Evolutionary conservation across 805 yeast genomes (phyloP), one percentile per base, ranked within the genome.

Genomic region (Huiozyma sinensis): DNA sequence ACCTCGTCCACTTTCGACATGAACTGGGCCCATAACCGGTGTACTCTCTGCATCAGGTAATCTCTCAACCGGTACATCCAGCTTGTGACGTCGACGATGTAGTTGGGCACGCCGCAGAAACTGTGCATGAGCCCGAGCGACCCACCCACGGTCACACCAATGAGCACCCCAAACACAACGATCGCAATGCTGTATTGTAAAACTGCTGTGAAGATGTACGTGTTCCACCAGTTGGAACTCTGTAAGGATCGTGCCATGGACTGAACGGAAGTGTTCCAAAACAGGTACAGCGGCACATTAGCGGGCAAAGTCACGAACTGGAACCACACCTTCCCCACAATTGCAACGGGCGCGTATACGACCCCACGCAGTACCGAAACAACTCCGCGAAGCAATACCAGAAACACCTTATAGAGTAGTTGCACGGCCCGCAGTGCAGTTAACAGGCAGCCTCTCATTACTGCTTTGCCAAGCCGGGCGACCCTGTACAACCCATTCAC

Each of bases 161-260:
- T 7, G 17, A 13, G 6, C 4, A 30, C 13, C 13, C 61, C 60
- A 32, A 52, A 49, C 11, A 51, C 36, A 33, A 50, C n/a, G 8
- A 56, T 38, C 6, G 53, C 62, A n/a, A 55, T 37, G 10, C 48
- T 34, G 39, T 58, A 60, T 42, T 60, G 64, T 5, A 47, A 41
- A 17, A 58, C 34, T 5, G 56, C 48, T 29, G 46, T 28, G 24
- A 50, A 6, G 27, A 50, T 41, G 43, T 55, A 43, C 36, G 38
- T 33, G 39, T 50, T 41, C 37, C 49, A 47, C 45, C 44, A 44
- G 10, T 30, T 30, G 17, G 53, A 44, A 4, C 56, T 41, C 13
- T 44, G 42, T 3, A 31, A 3, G n/a, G 42, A 8, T 31, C 33
- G 37, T 29, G 48, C 36, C 8, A 58, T 36, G 10, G 50, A 47